Base-by-base conservation (phyloP, 2,329 filamentous ascomycete species). In the Calonectria ilicicola region DNA sequence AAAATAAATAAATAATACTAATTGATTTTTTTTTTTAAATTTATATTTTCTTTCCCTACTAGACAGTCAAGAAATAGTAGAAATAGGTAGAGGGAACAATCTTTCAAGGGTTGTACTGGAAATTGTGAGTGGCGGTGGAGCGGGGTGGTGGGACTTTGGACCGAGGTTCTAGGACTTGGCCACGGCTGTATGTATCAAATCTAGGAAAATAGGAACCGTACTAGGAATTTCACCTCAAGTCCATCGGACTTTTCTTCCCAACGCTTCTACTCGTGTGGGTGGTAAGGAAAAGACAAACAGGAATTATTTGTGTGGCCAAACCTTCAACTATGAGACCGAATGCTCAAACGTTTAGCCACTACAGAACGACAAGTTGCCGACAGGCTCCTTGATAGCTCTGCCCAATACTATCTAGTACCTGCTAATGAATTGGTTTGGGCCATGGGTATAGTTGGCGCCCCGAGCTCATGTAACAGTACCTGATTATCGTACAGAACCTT, bases 171-270 rank as follows among this genome's bases (percentile, higher is more conserved):
- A 62, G 14, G 23, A 26, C 32, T 56, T 67, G 47, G 38, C 64
- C 56, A 64, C 32, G 46, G 44, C 32, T 49, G 23, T 46, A 56
- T 44, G 27, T 40, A 21, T 49, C n/a, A 29, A 27, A 38, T 21
- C 27, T 42, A 58, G 69, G 69, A 58, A 71, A 71, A 67, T 62
- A 21, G 40, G 35, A 71, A 35, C 69, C 64, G 69, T 46, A 38
- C n/a, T 10, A 17, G 12, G 3, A 29, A 17, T 21, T 56, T 44
- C 27, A 9, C 21, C 9, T 26, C n/a, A 26, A 12, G 3, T 8
- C 21, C 23, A 1, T 10, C 2, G 1, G 1, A 35, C 10, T 19
- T 19, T 40, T 8, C 10, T 40, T 23, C 4, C 23, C 2, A 23
- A 23, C 3, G 9, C 32, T 47, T 12, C 1, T 1, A 21, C 3